phyloP scores from a whole-genome alignment of 495 filamentous ascomycete species.

The Daldinia vernicosa region DNA sequence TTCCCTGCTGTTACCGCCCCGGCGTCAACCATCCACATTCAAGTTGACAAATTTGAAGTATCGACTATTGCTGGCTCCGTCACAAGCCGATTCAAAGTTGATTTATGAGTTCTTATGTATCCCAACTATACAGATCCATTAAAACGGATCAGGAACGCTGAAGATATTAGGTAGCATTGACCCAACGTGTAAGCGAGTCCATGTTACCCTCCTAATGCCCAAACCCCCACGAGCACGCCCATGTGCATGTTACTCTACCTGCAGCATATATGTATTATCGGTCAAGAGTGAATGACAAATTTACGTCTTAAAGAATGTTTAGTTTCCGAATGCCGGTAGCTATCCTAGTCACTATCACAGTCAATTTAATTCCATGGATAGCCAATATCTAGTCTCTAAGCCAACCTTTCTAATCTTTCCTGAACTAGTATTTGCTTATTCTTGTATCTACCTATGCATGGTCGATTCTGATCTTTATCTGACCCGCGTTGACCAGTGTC shows the following conservation, averaged over 20 bases:
- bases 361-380: neutral
- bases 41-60: neutral
- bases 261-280: neutral
- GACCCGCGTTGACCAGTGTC: neutral
- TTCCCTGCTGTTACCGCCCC: neutral
- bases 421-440: constrained; percentile 5
- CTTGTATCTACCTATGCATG: neutral
- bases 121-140: constrained; percentile 6
- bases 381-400: neutral
- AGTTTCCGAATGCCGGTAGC: constrained; percentile 20
- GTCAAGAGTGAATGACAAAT: neutral
- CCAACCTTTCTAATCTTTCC: neutral
- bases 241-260: neutral
- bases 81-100: constrained; percentile 3
- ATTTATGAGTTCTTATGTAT: constrained; percentile 9
- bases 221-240: neutral
- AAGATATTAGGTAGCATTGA: constrained; percentile 23
- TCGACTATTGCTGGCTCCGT: constrained; percentile 12
- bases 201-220: constrained; percentile 5
- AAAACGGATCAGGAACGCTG: constrained; percentile 9
- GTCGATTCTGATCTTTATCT: neutral
- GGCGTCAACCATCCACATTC: constrained; percentile 15
- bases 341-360: constrained; percentile 29
- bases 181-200: constrained; percentile 3
- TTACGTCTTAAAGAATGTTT: neutral